phyloP scores from a whole-genome alignment of 129 eudicot genomes.

The Helianthus annuus region DNA sequence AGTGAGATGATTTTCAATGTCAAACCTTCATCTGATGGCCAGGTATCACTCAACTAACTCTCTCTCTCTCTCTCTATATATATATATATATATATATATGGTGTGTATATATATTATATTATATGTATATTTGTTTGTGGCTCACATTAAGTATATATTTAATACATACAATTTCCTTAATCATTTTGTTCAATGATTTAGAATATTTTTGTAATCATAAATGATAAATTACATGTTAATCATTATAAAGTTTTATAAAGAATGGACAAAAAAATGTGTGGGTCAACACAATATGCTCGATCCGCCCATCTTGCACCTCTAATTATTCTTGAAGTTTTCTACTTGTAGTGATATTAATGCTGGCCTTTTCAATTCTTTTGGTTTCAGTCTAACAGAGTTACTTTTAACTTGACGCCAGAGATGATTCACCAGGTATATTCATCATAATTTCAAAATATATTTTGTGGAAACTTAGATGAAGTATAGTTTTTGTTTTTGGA shows the following conservation, averaged over 20 bases:
- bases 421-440: conserved; percentile 88
- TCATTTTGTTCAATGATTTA: background rate
- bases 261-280: background rate
- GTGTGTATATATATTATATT: too few relatives aligned
- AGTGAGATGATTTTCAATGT: conserved; percentile 82
- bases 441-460: background rate
- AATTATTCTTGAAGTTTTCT: conserved; percentile 1
- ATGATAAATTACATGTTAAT: background rate
- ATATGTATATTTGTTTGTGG: background rate
- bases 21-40: conserved; percentile 95
- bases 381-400: conserved; percentile 88
- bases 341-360: conserved; percentile 5
- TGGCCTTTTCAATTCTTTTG: conserved; percentile 22
- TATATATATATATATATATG: background rate
- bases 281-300: background rate
- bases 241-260: background rate
- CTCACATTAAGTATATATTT: background rate
- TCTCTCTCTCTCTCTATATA: background rate
- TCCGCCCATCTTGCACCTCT: background rate
- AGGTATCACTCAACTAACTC: conserved; percentile 47
- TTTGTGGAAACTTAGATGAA: background rate
- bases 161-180: background rate
- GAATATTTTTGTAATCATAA: background rate
- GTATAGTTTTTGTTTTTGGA: background rate
- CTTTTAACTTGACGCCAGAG: conserved; percentile 92